A percentile compares a stretch with the other conserved stretches of the same genome.
Evolutionary conservation across 768 basidiomycete species (phyloP).

Genomic region (Galerina sulciceps): DNA sequence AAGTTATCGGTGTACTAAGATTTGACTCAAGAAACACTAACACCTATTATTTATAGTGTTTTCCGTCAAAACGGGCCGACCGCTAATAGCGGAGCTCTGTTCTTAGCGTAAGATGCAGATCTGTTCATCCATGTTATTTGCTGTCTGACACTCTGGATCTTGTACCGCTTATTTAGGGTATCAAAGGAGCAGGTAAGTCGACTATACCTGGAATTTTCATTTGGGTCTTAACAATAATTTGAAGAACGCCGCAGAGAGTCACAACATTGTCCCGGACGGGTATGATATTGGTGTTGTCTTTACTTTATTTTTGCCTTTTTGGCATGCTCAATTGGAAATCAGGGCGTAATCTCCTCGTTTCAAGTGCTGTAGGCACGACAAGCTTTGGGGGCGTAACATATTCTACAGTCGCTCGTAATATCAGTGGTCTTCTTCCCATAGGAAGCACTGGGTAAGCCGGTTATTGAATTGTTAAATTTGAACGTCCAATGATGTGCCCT

Average conservation of each 20-base stretch:
- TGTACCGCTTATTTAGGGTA: slow-evolving; percentile 23
- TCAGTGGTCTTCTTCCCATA: slow-evolving; percentile 57
- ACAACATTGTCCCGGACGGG: slow-evolving; percentile 36
- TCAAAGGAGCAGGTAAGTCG: slow-evolving; percentile 38
- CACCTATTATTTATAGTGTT: slow-evolving; percentile 35
- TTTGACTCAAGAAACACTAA: not conserved
- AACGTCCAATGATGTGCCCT: not conserved
- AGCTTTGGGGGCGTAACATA: slow-evolving; percentile 51
- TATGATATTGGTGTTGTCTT: slow-evolving; percentile 32
- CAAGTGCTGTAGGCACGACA: slow-evolving; percentile 33
- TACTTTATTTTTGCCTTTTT: not conserved
- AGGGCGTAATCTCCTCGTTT: slow-evolving; percentile 34
- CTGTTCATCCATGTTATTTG: too few relatives aligned
- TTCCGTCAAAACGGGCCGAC: slow-evolving; percentile 61
- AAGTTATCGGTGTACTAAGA: slow-evolving; percentile 28
- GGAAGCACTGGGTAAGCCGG: slow-evolving; percentile 46
- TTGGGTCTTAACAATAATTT: not conserved
- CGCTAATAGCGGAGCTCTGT: slow-evolving; percentile 54
- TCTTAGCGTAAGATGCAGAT: slow-evolving; percentile 40
- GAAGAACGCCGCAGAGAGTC: slow-evolving; percentile 30
- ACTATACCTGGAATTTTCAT: not conserved
- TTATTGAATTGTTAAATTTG: not conserved
- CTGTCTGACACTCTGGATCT: not conserved
- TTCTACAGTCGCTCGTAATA: slow-evolving; percentile 43
- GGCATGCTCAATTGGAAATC: not conserved